Base-by-base conservation (phyloP, 345 rosid genomes). In the Euphorbia tirucalli region DNA sequence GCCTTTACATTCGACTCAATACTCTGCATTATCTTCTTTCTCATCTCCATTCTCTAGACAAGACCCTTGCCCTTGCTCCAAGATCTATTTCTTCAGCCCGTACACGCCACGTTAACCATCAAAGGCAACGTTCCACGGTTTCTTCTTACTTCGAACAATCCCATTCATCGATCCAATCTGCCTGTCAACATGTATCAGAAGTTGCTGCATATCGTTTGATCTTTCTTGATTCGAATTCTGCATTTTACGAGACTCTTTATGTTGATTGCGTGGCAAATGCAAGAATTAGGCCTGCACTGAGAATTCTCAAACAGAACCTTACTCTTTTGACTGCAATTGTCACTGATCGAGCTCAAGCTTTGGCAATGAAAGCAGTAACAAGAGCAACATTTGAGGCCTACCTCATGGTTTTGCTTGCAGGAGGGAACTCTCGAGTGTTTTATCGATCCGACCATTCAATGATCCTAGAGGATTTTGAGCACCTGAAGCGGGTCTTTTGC, bases 361-460 rank as follows among this genome's bases (percentile, higher is more conserved):
- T 87, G 39, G 97, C 97, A 0, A 86, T 88, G 85, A 84, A 73
- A 70, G 93, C 92, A 75, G 93, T 92, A 3, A 87, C 90, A 91
- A 90, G 74, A 74, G 90, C 97, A 50, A 78, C 92, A 14, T 95
- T 92, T 21, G 93, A 95, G 71, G 88, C 88, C 28, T 89, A 78
- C 84, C 81, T 89, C n/a, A 87, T 86, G 91, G 93, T 90, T n/a
- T 71, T 95, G 73, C 92, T 95, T 19, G 97, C 97, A 0, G 96
- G 97, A 14, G 97, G 97, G 7, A 59, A 74, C 44, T 74, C 85
- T 0, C 64, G 97, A 60, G 78, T 88, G 63, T 92, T 90, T 54
- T 64, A 85, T 46, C 78, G 86, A 24, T 62, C 91, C 5, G 97
- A 94, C 70, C 81, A 87, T 25, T 68, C 70, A 43, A 41, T 88